Percentiles rank a stretch among this genome's conserved stretches.
These are phyloP conservation scores for Pisolithus albus DNA, from an alignment of 768 basidiomycete genomes.

Conservation along the genomic window DNA sequence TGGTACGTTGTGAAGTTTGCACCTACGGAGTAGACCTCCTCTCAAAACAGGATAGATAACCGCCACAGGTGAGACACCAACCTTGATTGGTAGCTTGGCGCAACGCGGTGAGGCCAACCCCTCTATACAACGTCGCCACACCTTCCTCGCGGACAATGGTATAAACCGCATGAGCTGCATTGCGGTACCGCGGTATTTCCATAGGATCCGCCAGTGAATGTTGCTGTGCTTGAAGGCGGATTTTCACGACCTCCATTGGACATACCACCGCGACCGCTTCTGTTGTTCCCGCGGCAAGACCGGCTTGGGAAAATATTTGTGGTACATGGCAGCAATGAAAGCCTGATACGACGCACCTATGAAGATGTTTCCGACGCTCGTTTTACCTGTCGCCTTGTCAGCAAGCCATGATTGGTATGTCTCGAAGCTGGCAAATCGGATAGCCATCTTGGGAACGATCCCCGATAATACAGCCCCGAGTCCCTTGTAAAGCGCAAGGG, in stretches of 20 bases:
- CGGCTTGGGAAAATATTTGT: conserved; percentile 52
- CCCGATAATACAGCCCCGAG: conserved; percentile 94
- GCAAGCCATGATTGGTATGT: conserved; percentile 82
- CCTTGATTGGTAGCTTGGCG: conserved; percentile 98
- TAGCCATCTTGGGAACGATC: conserved; percentile 99
- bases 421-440: conserved; percentile 97
- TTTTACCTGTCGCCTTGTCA: conserved; percentile 70
- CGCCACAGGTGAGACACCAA: conserved; percentile 18
- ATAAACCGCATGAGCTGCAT: conserved; percentile 95
- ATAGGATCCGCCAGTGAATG: conserved; percentile 96
- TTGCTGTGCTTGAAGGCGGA: conserved; percentile 93
- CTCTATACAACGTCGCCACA: conserved; percentile 75
- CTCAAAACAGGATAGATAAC: neutral
- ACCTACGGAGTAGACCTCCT: conserved; percentile 37
- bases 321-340: neutral
- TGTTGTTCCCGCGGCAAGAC: conserved; percentile 90
- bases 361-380: conserved; percentile 76
- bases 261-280: conserved; percentile 94
- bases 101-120: conserved; percentile 87
- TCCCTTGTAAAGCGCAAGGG: conserved; percentile 95
- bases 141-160: conserved; percentile 94
- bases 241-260: conserved; percentile 99
- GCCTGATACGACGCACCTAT: conserved; percentile 49
- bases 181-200: conserved; percentile 89
- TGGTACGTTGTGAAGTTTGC: conserved; percentile 99